These are phyloP conservation scores for Xylaria sp. DNA, from an alignment of 2,329 filamentous ascomycete species.

Conservation along the genomic window DNA sequence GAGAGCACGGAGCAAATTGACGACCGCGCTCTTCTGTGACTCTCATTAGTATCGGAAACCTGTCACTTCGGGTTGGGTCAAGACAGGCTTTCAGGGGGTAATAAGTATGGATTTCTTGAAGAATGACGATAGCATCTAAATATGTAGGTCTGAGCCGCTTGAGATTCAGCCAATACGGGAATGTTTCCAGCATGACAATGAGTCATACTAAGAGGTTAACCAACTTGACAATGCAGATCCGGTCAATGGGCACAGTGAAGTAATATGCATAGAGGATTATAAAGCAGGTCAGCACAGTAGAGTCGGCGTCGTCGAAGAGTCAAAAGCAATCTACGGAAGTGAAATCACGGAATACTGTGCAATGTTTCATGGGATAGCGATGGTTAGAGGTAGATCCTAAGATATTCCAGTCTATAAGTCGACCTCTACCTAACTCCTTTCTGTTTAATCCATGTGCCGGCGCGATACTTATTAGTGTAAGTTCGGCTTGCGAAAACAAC, in stretches of 20 bases:
- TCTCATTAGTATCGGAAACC: slow-evolving; percentile 6
- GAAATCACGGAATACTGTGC: too few relatives aligned
- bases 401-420: not conserved
- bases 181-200: not conserved
- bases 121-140: slow-evolving; percentile 13
- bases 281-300: too few relatives aligned
- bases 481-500: not conserved
- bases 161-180: not conserved
- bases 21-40: not conserved
- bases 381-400: not conserved
- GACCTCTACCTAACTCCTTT: not conserved
- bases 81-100: not conserved
- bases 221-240: not conserved
- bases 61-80: not conserved
- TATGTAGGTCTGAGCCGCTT: slow-evolving; percentile 22
- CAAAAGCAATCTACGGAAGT: too few relatives aligned
- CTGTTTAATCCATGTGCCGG: too few relatives aligned
- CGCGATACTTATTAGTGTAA: not conserved
- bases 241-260: not conserved
- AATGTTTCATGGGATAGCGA: not conserved
- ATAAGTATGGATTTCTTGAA: slow-evolving; percentile 4
- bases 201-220: not conserved
- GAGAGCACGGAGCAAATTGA: not conserved
- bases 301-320: too few relatives aligned
- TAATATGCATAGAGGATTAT: not conserved